Conservation (phyloP, 768 basidiomycete species). For the Clitopilus passeckerianus region DNA sequence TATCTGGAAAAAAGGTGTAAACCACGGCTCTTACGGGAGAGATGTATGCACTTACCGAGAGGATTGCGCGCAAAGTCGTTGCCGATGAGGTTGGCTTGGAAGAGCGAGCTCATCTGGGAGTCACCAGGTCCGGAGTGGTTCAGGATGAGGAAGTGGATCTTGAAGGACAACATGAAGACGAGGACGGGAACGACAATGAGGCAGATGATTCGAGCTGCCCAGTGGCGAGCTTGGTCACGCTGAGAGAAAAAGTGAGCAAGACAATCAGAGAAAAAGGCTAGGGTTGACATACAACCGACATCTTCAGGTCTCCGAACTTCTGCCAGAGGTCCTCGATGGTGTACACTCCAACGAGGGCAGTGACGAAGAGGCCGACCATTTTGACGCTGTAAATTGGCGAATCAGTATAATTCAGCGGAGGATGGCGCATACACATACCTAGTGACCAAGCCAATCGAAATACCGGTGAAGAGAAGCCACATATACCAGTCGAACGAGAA, state of each 20-base stretch:
- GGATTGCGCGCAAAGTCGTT: constrained; percentile 94
- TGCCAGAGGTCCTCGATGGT: constrained; percentile 98
- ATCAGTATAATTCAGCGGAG: neutral
- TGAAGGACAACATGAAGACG: constrained; percentile 93
- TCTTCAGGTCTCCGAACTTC: constrained; percentile 93
- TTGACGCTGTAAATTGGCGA: constrained; percentile 62
- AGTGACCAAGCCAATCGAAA: constrained; percentile 92
- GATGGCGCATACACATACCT: constrained; percentile 43
- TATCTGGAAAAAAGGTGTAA: constrained; percentile 39
- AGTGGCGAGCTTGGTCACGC: constrained; percentile 87
- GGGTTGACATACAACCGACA: constrained; percentile 67
- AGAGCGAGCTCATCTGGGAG: constrained; percentile 97
- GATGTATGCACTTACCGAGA: constrained; percentile 48
- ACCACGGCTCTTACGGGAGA: neutral
- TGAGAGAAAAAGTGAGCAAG: constrained; percentile 22
- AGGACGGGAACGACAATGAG: constrained; percentile 87
- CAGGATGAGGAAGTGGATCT: constrained; percentile 91
- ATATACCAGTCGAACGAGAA: constrained; percentile 98
- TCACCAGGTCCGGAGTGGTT: constrained; percentile 96
- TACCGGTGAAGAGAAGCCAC: constrained; percentile 91
- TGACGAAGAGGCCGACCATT: constrained; percentile 94
- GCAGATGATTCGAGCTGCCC: constrained; percentile 80
- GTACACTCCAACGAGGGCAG: constrained; percentile 90
- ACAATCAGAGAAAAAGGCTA: neutral
- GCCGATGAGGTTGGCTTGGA: constrained; percentile 93